Conservation (phyloP, 1,284 basidiomycete species). For the Heterobasidion irregulare region DNA sequence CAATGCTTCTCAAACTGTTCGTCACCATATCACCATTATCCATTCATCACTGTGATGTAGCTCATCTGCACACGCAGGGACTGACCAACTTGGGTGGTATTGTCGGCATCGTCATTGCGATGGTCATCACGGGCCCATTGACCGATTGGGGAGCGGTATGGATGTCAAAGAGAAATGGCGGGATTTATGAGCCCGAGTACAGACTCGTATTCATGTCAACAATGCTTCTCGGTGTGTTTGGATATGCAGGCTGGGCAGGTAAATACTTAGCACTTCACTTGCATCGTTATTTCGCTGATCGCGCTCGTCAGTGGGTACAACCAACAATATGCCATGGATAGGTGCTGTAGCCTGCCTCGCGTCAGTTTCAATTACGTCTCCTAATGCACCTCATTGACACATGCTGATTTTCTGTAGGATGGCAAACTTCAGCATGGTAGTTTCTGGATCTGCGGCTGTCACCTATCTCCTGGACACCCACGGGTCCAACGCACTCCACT, state of each 20-base stretch:
- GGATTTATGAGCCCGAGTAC: conserved; percentile 39
- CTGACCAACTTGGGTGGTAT: conserved; percentile 34
- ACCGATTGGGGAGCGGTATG: conserved; percentile 34
- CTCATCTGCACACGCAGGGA: conserved; percentile 12
- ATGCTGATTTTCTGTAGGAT: conserved; percentile 9
- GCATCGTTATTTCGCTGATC: background rate
- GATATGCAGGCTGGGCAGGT: conserved; percentile 37
- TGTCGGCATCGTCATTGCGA: conserved; percentile 32
- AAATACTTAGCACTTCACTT: background rate
- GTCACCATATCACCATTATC: background rate
- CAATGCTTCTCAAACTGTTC: conserved; percentile 26
- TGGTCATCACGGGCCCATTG: conserved; percentile 29
- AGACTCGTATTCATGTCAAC: conserved; percentile 31
- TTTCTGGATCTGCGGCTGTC: conserved; percentile 30
- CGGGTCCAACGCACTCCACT: conserved; percentile 29
- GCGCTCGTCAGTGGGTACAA: conserved; percentile 23
- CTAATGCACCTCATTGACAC: background rate
- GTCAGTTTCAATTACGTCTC: conserved; percentile 14
- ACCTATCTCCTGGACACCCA: conserved; percentile 37
- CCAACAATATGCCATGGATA: conserved; percentile 35
- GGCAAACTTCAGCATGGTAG: conserved; percentile 32
- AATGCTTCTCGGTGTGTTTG: conserved; percentile 35
- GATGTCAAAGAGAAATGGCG: conserved; percentile 32
- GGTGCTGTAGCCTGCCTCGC: conserved; percentile 33
- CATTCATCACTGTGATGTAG: background rate